Evolutionary conservation across 768 basidiomycete species (phyloP).

Genomic region (Naganishia onofrii): DNA sequence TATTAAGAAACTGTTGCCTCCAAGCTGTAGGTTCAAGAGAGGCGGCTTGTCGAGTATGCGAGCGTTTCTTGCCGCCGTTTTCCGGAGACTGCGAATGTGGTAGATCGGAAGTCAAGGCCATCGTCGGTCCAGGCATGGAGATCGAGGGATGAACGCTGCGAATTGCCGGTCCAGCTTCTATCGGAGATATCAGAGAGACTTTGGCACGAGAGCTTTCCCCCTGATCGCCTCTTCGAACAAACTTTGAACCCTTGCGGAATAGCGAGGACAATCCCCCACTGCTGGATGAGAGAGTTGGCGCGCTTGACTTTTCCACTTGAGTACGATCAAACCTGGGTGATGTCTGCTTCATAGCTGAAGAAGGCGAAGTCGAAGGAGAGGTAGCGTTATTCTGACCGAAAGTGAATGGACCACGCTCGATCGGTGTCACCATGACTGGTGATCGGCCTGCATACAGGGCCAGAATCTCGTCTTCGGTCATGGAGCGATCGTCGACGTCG

Average conservation of each 20-base stretch:
- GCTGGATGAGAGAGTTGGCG: not conserved
- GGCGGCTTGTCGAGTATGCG: conserved; percentile 13
- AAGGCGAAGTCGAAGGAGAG: conserved; percentile 2
- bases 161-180: not conserved
- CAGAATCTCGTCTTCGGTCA: conserved; percentile 18
- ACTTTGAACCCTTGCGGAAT: conserved; percentile 9
- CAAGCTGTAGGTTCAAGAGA: conserved; percentile 19
- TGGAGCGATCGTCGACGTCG: not conserved
- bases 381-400: not conserved
- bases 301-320: not conserved
- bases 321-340: not conserved
- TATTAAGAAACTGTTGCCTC: conserved; percentile 21
- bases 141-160: conserved; percentile 6
- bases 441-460: conserved; percentile 9
- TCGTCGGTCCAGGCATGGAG: not conserved
- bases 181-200: not conserved
- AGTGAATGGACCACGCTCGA: conserved; percentile 9
- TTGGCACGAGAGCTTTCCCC: conserved; percentile 13
- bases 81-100: not conserved
- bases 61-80: not conserved
- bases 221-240: conserved; percentile 12
- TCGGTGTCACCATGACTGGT: conserved; percentile 9
- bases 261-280: conserved; percentile 10
- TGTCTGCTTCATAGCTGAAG: conserved; percentile 8
- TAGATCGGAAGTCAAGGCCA: not conserved